Evolutionary conservation across 352 stramenopile genomes (phyloP).

Genomic region (Blastocystis sp.): DNA sequence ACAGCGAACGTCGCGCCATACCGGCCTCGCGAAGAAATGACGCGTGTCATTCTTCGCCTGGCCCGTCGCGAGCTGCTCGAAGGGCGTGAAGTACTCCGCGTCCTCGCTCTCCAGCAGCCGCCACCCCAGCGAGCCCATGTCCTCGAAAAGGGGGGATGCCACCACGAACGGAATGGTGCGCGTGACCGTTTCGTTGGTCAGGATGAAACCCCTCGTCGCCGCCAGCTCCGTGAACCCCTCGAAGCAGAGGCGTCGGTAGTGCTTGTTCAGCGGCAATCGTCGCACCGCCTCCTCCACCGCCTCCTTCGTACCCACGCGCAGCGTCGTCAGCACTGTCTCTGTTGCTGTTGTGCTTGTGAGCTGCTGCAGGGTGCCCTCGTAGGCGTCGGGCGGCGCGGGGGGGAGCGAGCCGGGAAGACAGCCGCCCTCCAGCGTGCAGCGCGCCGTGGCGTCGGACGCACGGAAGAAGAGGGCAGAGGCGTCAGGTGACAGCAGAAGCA

Average conservation of each 20-base stretch:
- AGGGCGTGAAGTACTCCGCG: not conserved
- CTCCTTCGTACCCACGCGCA: not conserved
- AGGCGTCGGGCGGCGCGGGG: not conserved
- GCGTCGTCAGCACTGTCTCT: not conserved
- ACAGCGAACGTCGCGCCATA: not conserved
- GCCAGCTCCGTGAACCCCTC: not conserved
- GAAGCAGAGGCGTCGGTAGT: slow-evolving; percentile 36
- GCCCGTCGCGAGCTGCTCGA: not conserved
- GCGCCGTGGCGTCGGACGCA: not conserved
- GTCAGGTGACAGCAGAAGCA: not conserved
- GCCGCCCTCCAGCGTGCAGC: not conserved
- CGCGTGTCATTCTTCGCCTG: not conserved
- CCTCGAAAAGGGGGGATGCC: slow-evolving; percentile 6
- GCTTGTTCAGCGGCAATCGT: not conserved
- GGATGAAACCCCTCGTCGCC: not conserved
- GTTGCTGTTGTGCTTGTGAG: not conserved
- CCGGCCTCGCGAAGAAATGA: not conserved
- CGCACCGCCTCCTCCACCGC: slow-evolving; percentile 18
- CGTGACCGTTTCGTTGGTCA: not conserved
- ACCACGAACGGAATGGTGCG: slow-evolving; percentile 8
- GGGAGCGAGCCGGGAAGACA: not conserved
- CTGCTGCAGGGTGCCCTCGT: not conserved
- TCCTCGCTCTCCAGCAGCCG: not conserved
- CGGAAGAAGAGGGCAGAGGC: not conserved
- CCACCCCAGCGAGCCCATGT: not conserved